Evolutionary conservation across 352 stramenopile genomes (phyloP), one percentile per base, ranked within the genome.

Genomic region (Phytopythium ostracodes): DNA sequence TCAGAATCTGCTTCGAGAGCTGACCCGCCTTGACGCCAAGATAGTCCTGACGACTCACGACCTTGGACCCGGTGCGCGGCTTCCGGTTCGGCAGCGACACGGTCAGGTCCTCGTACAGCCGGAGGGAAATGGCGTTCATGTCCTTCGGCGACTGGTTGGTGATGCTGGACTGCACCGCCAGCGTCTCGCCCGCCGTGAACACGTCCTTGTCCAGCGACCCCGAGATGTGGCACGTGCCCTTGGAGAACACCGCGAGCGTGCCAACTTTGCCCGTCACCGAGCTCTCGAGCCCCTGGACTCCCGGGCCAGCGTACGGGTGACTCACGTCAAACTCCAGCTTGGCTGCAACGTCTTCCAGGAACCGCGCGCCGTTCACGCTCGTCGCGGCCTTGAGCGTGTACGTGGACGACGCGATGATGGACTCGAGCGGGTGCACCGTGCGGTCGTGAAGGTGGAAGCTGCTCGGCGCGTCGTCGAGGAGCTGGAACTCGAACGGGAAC

Each of bases 141-240:
- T 77, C 60, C 17, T 67, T 67, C n/a, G 62, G 63, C 25, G 70
- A 75, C 33, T 70, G 68, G 44, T 77, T 77, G 27, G 63, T 75
- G 44, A 75, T 67, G 35, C 61, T 62, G 3, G 65, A 31, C 47
- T 70, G 64, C 33, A 75, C 55, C 14, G 56, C 43, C 36, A 77
- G 35, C n/a, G 61, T 75, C 24, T 67, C 70, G 12, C 70, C 70
- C 15, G 67, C 64, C 27, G 68, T 65, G 35, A 70, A 64, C 38
- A 74, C 64, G 43, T 75, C 64, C 49, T 61, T 77, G 50, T 75
- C 64, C 10, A 77, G 50, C 27, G 60, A 65, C 14, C 27, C 64
- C 24, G 62, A 60, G 17, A 77, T 50, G 59, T 77, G 57, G 52
- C 70, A 77, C 11, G 56, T 43, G 8, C 70, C 64, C 29, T 70